Evolutionary conservation across 2,329 filamentous ascomycete genomes (phyloP).

Genomic region (Paraphaeosphaeria sporulosa): DNA sequence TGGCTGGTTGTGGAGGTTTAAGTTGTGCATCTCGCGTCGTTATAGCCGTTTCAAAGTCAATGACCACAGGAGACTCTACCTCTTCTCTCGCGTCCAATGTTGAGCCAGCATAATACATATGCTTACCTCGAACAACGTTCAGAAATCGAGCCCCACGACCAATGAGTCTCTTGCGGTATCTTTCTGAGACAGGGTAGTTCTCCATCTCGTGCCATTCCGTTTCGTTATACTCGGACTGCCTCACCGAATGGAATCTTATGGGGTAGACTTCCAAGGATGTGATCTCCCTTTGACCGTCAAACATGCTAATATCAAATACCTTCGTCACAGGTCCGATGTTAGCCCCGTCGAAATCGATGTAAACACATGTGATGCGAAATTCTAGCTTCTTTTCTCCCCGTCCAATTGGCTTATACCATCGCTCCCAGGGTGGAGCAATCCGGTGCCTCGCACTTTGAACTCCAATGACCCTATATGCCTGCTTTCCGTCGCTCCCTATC

Average conservation of each 20-base stretch:
- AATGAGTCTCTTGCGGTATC: slow-evolving; percentile 12
- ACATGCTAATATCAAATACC: slow-evolving; percentile 30
- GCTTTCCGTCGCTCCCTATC: slow-evolving; percentile 23
- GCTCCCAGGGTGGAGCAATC: slow-evolving; percentile 12
- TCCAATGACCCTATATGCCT: slow-evolving; percentile 31
- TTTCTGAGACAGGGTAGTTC: neutral
- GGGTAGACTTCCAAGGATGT: slow-evolving; percentile 36
- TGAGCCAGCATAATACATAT: slow-evolving; percentile 14
- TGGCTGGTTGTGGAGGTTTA: neutral
- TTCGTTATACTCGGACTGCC: neutral
- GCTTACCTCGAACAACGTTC: slow-evolving; percentile 2
- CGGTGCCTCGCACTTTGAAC: slow-evolving; percentile 18
- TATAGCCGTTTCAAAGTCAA: slow-evolving; percentile 16
- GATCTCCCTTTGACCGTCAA: slow-evolving; percentile 34
- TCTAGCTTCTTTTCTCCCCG: neutral
- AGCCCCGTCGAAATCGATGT: slow-evolving; percentile 45
- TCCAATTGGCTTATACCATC: neutral
- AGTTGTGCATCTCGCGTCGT: neutral
- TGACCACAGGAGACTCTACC: slow-evolving; percentile 14
- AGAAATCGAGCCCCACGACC: slow-evolving; percentile 8
- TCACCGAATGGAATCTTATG: slow-evolving; percentile 18
- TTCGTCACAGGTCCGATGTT: slow-evolving; percentile 34
- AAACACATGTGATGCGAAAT: slow-evolving; percentile 19
- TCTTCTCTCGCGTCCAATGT: slow-evolving; percentile 8
- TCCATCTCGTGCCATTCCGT: neutral